These are phyloP conservation scores for Exophiala viscosa DNA, from an alignment of 2,329 filamentous ascomycete genomes.

Conservation along the genomic window DNA sequence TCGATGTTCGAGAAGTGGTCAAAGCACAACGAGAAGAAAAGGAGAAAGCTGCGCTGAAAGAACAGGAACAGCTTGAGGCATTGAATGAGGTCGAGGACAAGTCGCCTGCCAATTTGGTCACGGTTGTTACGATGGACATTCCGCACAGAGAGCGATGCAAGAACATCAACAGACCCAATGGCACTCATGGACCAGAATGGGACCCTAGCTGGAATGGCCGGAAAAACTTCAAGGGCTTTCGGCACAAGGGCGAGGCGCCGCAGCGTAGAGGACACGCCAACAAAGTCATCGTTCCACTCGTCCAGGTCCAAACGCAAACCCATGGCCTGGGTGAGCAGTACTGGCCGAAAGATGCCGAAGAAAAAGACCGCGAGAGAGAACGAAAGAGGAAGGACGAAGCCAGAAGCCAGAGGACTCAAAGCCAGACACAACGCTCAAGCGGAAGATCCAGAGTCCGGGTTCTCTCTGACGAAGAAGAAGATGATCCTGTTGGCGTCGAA, in stretches of 20 bases:
- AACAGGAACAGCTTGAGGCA: constrained; percentile 53
- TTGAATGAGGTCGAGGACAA: constrained; percentile 70
- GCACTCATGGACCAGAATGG: constrained; percentile 63
- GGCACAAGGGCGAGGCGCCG: constrained; percentile 52
- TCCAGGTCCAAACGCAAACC: constrained; percentile 67
- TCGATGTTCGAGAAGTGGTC: constrained; percentile 66
- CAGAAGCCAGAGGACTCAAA: constrained; percentile 22
- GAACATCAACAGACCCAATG: constrained; percentile 24
- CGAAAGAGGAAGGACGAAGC: constrained; percentile 33
- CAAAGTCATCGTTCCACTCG: constrained; percentile 65
- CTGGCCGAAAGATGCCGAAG: constrained; percentile 52
- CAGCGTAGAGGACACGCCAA: constrained; percentile 29
- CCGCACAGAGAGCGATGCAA: constrained; percentile 34
- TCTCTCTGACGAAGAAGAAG: constrained; percentile 29
- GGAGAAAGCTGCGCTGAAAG: constrained; percentile 57
- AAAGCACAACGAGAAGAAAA: constrained; percentile 52
- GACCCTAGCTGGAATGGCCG: constrained; percentile 87
- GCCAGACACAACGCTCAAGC: constrained; percentile 24
- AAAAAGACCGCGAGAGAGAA: constrained; percentile 29
- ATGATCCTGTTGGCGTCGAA: constrained; percentile 4
- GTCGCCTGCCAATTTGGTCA: constrained; percentile 55
- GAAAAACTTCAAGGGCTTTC: constrained; percentile 93
- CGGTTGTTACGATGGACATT: constrained; percentile 73
- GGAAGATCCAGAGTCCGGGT: constrained; percentile 1
- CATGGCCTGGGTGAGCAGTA: constrained; percentile 74